These are phyloP conservation scores for Pseudovirgaria hyperparasitica DNA, from an alignment of 2,329 filamentous ascomycete genomes.

Conservation along the genomic window DNA sequence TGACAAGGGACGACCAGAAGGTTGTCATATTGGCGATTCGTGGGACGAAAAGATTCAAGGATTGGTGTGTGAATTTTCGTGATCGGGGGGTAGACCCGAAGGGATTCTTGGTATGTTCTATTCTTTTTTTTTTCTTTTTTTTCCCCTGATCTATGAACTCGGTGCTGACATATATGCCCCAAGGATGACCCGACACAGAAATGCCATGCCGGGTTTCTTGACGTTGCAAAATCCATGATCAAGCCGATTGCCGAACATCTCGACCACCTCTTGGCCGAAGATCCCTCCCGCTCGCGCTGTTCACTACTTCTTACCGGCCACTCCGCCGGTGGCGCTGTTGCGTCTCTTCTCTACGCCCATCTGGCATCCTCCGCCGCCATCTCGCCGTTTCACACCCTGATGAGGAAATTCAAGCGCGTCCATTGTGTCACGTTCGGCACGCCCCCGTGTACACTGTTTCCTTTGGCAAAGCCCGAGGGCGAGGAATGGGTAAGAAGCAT, in stretches of 20 bases:
- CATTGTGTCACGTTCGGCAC: slow-evolving; percentile 83
- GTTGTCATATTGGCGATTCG: slow-evolving; percentile 76
- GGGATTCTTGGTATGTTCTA: slow-evolving; percentile 47
- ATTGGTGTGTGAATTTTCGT: slow-evolving; percentile 77
- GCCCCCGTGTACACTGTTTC: slow-evolving; percentile 61
- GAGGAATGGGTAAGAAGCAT: slow-evolving; percentile 46
- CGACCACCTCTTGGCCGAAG: slow-evolving; percentile 56
- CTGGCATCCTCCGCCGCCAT: slow-evolving; percentile 53
- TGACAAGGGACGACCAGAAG: slow-evolving; percentile 64
- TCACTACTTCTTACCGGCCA: slow-evolving; percentile 77
- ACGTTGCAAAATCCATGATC: slow-evolving; percentile 64
- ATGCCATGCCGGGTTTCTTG: slow-evolving; percentile 71
- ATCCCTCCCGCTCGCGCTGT: slow-evolving; percentile 50
- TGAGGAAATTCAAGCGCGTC: slow-evolving; percentile 59
- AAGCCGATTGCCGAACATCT: slow-evolving; percentile 58
- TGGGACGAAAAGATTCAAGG: slow-evolving; percentile 66
- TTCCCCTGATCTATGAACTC: too few relatives aligned
- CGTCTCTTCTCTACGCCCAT: slow-evolving; percentile 66
- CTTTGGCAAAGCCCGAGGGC: slow-evolving; percentile 45
- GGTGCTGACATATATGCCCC: slow-evolving; percentile 2
- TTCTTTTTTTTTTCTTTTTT: slow-evolving; percentile 5
- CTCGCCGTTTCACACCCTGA: slow-evolving; percentile 58
- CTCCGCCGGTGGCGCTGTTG: slow-evolving; percentile 74
- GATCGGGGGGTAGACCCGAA: slow-evolving; percentile 51
- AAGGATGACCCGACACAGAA: slow-evolving; percentile 59